Evolutionary conservation across 352 stramenopile genomes (phyloP).

Genomic region (Halophytophthora polymorphica): DNA sequence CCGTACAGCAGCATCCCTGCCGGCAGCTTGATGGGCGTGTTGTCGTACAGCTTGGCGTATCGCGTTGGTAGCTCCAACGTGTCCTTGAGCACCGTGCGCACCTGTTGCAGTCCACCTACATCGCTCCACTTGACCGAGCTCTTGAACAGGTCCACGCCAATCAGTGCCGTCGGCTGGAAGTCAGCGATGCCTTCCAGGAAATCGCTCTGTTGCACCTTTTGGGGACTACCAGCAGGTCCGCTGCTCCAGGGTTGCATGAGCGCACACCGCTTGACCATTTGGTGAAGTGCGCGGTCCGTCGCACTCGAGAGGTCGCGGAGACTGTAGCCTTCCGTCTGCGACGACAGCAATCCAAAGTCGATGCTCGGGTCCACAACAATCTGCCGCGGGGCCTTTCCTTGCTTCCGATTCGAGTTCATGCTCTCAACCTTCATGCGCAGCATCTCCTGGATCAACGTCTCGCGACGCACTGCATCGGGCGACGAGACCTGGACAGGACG

Average conservation of each 20-base stretch:
- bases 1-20: slow-evolving; percentile 88
- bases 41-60: slow-evolving; percentile 80
- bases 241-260: slow-evolving; percentile 12
- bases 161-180: slow-evolving; percentile 79
- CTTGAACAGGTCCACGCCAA: slow-evolving; percentile 82
- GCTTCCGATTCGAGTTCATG: slow-evolving; percentile 17
- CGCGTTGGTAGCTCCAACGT: slow-evolving; percentile 84
- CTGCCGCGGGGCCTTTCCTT: slow-evolving; percentile 6
- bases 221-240: neutral
- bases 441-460: slow-evolving; percentile 60
- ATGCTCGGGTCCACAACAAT: slow-evolving; percentile 49
- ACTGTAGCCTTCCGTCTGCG: slow-evolving; percentile 77
- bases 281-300: slow-evolving; percentile 64
- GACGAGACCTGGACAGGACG: slow-evolving; percentile 51
- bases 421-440: slow-evolving; percentile 43
- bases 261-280: slow-evolving; percentile 48
- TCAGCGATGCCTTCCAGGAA: slow-evolving; percentile 71
- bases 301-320: slow-evolving; percentile 74
- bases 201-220: slow-evolving; percentile 55
- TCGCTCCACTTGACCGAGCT: slow-evolving; percentile 86
- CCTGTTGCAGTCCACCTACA: slow-evolving; percentile 74
- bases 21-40: slow-evolving; percentile 77
- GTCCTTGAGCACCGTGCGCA: slow-evolving; percentile 87
- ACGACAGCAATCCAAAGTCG: slow-evolving; percentile 58
- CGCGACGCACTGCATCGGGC: slow-evolving; percentile 60